A percentile compares a stretch with the other conserved stretches of the same genome.
Conservation (phyloP, 495 filamentous ascomycete species). For the Sphaerosporella brunnea region DNA sequence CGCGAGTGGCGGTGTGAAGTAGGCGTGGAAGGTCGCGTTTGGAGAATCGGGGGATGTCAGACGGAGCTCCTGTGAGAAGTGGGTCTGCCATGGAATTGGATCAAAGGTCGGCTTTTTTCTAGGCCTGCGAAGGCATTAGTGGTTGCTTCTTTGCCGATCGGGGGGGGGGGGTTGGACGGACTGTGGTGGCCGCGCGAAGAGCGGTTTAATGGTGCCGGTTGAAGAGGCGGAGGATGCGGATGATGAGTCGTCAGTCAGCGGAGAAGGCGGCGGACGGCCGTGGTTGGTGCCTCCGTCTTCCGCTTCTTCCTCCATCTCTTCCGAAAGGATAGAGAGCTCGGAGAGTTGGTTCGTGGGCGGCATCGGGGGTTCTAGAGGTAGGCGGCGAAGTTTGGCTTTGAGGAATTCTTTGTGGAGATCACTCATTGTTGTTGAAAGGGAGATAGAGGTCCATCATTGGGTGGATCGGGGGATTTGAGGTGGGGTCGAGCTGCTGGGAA, state of each 20-base stretch:
- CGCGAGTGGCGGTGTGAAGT: conserved; percentile 45
- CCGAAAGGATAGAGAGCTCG: conserved; percentile 16
- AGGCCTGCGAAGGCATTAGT: conserved; percentile 8
- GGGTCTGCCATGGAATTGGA: conserved; percentile 64
- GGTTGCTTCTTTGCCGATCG: conserved; percentile 1
- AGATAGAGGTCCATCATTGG: no score
- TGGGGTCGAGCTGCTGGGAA: no score
- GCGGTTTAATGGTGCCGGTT: conserved; percentile 72
- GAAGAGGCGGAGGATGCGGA: conserved; percentile 43
- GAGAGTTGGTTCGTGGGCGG: conserved; percentile 16
- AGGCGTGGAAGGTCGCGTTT: conserved; percentile 60
- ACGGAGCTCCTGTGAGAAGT: conserved; percentile 37
- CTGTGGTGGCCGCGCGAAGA: conserved; percentile 19
- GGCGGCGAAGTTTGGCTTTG: conserved; percentile 52
- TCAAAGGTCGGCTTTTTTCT: conserved; percentile 26
- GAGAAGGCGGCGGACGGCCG: conserved; percentile 16
- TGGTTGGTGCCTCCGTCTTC: conserved; percentile 10
- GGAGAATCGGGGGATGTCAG: conserved; percentile 11
- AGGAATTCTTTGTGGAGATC: conserved; percentile 70
- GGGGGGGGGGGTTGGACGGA: conserved; percentile 8
- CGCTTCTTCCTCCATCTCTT: conserved; percentile 35
- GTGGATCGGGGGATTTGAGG: no score
- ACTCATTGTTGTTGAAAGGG: conserved; percentile 60
- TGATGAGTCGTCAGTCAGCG: conserved; percentile 15
- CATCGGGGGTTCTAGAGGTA: conserved; percentile 40